phyloP scores from a whole-genome alignment of 1,139 yeast species.

The Saccharomyces pastorianus region DNA sequence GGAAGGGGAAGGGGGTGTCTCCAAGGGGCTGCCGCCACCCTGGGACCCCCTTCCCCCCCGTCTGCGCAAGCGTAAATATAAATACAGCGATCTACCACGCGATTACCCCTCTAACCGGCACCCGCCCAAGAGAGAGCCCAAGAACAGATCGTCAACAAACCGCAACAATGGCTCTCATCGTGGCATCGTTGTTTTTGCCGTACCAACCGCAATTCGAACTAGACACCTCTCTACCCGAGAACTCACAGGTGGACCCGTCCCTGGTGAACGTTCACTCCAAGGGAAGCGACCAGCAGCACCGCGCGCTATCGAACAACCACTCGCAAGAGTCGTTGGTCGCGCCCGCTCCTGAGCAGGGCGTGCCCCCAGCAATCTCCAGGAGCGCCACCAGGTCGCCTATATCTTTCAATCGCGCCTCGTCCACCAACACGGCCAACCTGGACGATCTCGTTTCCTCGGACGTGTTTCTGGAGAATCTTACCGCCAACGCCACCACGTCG shows the following conservation, averaged over 20 bases:
- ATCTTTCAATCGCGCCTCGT: conserved; percentile 6
- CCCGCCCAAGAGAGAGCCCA: too few species aligned
- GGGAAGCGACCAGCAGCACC: conserved; percentile 9
- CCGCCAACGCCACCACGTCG: conserved; percentile 24
- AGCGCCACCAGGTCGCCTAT: conserved; percentile 1
- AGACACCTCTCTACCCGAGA: conserved; percentile 17
- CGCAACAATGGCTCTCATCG: conserved; percentile 27
- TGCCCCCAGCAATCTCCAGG: conserved; percentile 2
- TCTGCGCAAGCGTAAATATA: background rate
- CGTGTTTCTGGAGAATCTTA: conserved; percentile 28
- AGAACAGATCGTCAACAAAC: background rate
- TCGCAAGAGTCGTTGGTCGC: conserved; percentile 11
- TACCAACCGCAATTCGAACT: conserved; percentile 31
- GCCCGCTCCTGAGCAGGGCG: conserved; percentile 6
- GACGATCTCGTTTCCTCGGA: conserved; percentile 24
- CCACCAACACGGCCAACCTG: conserved; percentile 4
- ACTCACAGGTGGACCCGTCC: conserved; percentile 22
- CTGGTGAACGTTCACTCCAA: conserved; percentile 15
- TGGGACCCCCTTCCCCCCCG: background rate
- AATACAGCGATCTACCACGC: background rate
- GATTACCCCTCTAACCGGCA: background rate
- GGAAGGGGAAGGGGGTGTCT: background rate
- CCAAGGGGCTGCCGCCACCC: background rate
- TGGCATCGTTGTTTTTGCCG: conserved; percentile 32
- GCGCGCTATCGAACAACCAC: conserved; percentile 5